These are phyloP conservation scores for Epichloe gansuensis DNA, from an alignment of 2,329 filamentous ascomycete species.

Conservation along the genomic window DNA sequence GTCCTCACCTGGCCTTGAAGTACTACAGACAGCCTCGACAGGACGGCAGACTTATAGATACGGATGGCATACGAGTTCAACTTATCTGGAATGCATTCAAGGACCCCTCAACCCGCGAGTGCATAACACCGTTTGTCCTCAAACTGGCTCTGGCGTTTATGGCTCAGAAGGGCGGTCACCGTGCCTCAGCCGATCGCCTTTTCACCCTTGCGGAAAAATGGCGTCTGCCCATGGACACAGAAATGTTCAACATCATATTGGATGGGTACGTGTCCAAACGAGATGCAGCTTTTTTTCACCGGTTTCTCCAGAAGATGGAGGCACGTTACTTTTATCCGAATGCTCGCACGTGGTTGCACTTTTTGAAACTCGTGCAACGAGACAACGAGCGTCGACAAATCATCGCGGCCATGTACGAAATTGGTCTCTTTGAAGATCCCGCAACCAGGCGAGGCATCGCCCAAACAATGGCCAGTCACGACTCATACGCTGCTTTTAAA, in stretches of 20 bases:
- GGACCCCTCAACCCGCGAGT: constrained; percentile 20
- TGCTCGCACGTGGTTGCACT: constrained; percentile 34
- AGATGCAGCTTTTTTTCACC: constrained; percentile 30
- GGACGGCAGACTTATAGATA: constrained; percentile 20
- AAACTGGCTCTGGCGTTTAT: constrained; percentile 34
- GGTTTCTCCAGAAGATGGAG: constrained; percentile 29
- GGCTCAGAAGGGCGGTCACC: constrained; percentile 22
- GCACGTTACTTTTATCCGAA: constrained; percentile 27
- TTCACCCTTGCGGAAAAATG: constrained; percentile 24
- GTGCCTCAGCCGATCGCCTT: constrained; percentile 22
- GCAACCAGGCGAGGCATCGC: constrained; percentile 27
- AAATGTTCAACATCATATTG: constrained; percentile 37
- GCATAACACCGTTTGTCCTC: constrained; percentile 27
- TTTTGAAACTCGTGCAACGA: constrained; percentile 42
- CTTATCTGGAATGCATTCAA: constrained; percentile 28
- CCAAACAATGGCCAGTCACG: constrained; percentile 29
- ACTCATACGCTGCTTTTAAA: constrained; percentile 30
- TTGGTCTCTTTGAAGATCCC: constrained; percentile 28
- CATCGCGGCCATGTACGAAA: constrained; percentile 33
- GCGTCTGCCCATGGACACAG: constrained; percentile 31
- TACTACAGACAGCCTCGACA: constrained; percentile 22
- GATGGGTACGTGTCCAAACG: constrained; percentile 26
- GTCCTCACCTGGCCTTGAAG: constrained; percentile 18
- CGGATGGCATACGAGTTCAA: constrained; percentile 25
- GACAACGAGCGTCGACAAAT: constrained; percentile 40